Evolutionary conservation across 2,329 filamentous ascomycete species (phyloP).

Genomic region (Epichloe scottii): DNA sequence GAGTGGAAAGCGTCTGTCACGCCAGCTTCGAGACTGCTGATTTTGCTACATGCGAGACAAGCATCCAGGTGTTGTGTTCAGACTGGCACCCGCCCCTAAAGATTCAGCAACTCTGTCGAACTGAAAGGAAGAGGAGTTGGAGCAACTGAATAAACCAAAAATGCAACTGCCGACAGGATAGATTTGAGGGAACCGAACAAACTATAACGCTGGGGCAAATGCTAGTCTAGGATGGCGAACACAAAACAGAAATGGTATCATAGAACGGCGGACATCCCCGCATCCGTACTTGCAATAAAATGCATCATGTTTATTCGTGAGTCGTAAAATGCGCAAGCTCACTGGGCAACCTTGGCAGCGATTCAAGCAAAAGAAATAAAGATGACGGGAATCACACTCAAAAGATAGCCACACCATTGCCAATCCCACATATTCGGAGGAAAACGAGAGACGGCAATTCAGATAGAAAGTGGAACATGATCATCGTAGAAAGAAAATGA

Average conservation of each 20-base stretch:
- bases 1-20: neutral
- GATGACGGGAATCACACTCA: slow-evolving; percentile 1
- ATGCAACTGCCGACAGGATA: neutral
- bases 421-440: slow-evolving; percentile 4
- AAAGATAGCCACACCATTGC: neutral
- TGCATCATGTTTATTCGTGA: slow-evolving; percentile 2
- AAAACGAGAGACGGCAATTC: slow-evolving; percentile 2
- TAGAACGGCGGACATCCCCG: neutral
- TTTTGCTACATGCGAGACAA: neutral
- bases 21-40: neutral
- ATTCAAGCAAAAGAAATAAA: slow-evolving; percentile 1
- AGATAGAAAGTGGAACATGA: slow-evolving; percentile 1
- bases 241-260: slow-evolving; percentile 4
- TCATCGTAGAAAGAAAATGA: slow-evolving; percentile 1
- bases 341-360: slow-evolving; percentile 4
- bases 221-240: slow-evolving; percentile 7
- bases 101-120: neutral
- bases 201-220: neutral
- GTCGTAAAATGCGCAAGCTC: slow-evolving; percentile 2
- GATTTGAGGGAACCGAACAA: neutral
- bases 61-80: neutral
- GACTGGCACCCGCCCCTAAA: neutral
- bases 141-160: neutral
- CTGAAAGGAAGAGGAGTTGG: neutral
- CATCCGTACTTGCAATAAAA: neutral